Conservation (phyloP, 257 asterid genomes). For the Ilex asprella region DNA sequence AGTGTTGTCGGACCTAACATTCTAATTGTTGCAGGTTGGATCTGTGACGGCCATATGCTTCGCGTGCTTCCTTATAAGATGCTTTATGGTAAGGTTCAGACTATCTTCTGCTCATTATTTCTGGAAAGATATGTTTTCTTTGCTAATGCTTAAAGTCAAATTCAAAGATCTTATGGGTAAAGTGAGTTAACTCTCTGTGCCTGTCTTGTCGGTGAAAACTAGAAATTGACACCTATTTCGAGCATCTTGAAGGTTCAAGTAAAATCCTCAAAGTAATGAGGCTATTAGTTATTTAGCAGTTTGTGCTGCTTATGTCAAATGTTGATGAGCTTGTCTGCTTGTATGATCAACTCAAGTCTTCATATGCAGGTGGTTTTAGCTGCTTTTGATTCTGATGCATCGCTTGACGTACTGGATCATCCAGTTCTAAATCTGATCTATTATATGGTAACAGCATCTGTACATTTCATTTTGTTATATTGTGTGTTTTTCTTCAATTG, state of each 20-base stretch:
- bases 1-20: not conserved
- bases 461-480: not conserved
- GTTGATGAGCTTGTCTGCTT: too few species aligned
- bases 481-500: not conserved
- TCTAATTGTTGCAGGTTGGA: slow-evolving; percentile 59
- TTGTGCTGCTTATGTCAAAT: too few species aligned
- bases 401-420: slow-evolving; percentile 79
- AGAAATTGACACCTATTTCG: too few species aligned
- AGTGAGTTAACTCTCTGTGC: too few species aligned
- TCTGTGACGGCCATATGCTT: slow-evolving; percentile 93
- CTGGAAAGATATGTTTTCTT: not conserved
- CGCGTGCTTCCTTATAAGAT: slow-evolving; percentile 79
- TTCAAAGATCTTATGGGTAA: too few species aligned
- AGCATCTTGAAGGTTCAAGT: too few species aligned
- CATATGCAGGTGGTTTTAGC: slow-evolving; percentile 64
- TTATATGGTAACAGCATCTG: slow-evolving; percentile 48
- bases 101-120: slow-evolving; percentile 8
- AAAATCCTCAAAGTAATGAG: too few species aligned
- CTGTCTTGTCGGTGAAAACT: too few species aligned
- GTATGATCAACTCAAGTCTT: too few species aligned
- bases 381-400: slow-evolving; percentile 68
- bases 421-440: slow-evolving; percentile 73
- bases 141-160: not conserved
- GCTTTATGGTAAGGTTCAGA: slow-evolving; percentile 66
- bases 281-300: too few species aligned